Percentiles rank a stretch among this genome's conserved stretches.
phyloP scores from a whole-genome alignment of 768 basidiomycete species.

The Lentinula boryana region DNA sequence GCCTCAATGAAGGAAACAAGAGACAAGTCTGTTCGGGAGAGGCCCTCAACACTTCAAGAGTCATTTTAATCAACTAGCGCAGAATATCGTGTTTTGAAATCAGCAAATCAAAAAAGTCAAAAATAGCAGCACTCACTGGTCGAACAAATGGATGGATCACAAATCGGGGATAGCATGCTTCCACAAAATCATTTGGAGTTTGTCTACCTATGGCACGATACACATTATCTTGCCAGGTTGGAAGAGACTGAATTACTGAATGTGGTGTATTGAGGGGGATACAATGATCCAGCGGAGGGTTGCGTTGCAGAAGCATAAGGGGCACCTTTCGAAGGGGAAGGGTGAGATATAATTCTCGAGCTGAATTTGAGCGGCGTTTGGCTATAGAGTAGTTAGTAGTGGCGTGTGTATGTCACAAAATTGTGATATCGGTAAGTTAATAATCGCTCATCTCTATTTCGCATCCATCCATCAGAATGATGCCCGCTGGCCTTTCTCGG shows the following conservation, averaged over 20 bases:
- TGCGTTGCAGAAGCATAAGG: not conserved
- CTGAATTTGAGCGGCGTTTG: not conserved
- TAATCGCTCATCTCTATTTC: too few relatives aligned
- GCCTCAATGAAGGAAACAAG: slow-evolving; percentile 35
- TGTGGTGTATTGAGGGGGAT: slow-evolving; percentile 75
- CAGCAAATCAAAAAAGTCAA: not conserved
- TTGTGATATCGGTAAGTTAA: too few relatives aligned
- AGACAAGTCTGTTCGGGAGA: not conserved
- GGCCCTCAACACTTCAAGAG: not conserved
- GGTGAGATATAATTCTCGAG: not conserved
- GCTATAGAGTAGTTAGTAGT: not conserved
- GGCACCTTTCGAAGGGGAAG: not conserved
- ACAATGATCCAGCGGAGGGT: slow-evolving; percentile 34
- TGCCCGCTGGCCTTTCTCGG: too few relatives aligned
- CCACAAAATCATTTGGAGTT: slow-evolving; percentile 72
- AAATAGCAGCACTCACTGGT: slow-evolving; percentile 51
- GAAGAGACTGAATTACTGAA: slow-evolving; percentile 89
- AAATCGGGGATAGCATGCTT: slow-evolving; percentile 90
- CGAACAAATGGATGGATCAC: slow-evolving; percentile 84
- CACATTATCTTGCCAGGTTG: slow-evolving; percentile 87
- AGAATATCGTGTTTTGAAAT: not conserved
- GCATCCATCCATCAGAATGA: too few relatives aligned
- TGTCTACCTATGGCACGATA: slow-evolving; percentile 87
- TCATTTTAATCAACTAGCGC: not conserved
- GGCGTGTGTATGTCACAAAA: too few relatives aligned